These are phyloP conservation scores for Podospora pseudocomata DNA, from an alignment of 495 filamentous ascomycete species.

Conservation along the genomic window DNA sequence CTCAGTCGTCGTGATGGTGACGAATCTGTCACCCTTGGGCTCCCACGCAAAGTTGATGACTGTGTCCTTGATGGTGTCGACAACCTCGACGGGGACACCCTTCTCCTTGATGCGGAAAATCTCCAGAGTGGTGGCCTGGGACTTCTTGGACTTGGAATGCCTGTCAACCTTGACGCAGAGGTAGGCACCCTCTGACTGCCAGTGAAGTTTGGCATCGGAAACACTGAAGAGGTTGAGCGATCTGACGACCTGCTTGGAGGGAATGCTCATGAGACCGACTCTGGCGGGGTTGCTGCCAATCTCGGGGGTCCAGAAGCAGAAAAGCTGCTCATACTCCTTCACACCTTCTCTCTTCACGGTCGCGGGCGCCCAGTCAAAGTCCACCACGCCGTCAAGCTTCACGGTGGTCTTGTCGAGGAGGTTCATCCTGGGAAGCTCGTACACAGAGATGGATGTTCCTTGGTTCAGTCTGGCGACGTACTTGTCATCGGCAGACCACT, in stretches of 20 bases:
- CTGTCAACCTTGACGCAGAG: conserved; percentile 98
- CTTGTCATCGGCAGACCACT: conserved; percentile 96
- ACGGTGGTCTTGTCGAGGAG: conserved; percentile 82
- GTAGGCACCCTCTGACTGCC: conserved; percentile 91
- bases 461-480: conserved; percentile 92
- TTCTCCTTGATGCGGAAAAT: conserved; percentile 97
- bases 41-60: conserved; percentile 99
- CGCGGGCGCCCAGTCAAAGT: conserved; percentile 95
- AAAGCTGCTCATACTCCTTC: conserved; percentile 88
- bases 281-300: conserved; percentile 98
- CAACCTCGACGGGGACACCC: conserved; percentile 95
- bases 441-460: conserved; percentile 85
- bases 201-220: conserved; percentile 92
- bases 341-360: conserved; percentile 71
- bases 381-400: conserved; percentile 93
- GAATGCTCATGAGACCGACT: conserved; percentile 93
- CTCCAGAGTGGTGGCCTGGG: conserved; percentile 90
- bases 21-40: conserved; percentile 93
- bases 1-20: conserved; percentile 93
- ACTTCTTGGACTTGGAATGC: conserved; percentile 98
- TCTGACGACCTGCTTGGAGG: conserved; percentile 86
- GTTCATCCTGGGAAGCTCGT: conserved; percentile 89
- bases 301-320: conserved; percentile 98
- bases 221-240: conserved; percentile 97
- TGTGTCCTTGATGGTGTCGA: conserved; percentile 93